phyloP scores from a whole-genome alignment of 176 grass and related monocot species.

The Aegilops tauschii region DNA sequence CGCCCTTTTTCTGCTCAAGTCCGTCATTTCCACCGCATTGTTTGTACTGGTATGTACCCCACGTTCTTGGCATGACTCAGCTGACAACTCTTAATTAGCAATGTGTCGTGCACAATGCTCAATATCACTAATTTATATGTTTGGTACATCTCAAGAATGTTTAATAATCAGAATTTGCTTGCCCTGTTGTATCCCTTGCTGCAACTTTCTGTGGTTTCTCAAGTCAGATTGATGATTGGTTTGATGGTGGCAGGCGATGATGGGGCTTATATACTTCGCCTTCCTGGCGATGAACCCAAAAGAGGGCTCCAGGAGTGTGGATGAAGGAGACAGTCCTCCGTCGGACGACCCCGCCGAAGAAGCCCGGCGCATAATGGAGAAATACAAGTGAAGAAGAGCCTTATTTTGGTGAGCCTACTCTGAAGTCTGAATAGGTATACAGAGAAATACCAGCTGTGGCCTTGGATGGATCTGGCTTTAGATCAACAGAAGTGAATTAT shows the following conservation, averaged over 20 bases:
- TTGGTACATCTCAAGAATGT: neutral
- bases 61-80: neutral
- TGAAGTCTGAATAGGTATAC: neutral
- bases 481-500: neutral
- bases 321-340: slow-evolving; percentile 14
- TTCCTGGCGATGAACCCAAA: slow-evolving; percentile 79
- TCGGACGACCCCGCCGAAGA: slow-evolving; percentile 73
- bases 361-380: slow-evolving; percentile 94
- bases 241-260: slow-evolving; percentile 58
- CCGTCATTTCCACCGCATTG: slow-evolving; percentile 74
- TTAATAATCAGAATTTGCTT: neutral
- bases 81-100: neutral
- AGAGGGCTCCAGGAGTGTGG: slow-evolving; percentile 39
- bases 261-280: slow-evolving; percentile 81
- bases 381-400: slow-evolving; percentile 65
- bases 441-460: neutral
- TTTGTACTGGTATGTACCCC: slow-evolving; percentile 49
- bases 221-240: neutral
- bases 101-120: neutral
- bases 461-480: slow-evolving; percentile 6
- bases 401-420: neutral
- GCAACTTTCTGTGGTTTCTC: neutral
- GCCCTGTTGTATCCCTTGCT: neutral
- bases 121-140: neutral
- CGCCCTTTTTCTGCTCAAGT: slow-evolving; percentile 74